A percentile compares a stretch with the other conserved stretches of the same genome.
Conservation (phyloP, 2,329 filamentous ascomycete species). For the Sarocladiaceae sp. region DNA sequence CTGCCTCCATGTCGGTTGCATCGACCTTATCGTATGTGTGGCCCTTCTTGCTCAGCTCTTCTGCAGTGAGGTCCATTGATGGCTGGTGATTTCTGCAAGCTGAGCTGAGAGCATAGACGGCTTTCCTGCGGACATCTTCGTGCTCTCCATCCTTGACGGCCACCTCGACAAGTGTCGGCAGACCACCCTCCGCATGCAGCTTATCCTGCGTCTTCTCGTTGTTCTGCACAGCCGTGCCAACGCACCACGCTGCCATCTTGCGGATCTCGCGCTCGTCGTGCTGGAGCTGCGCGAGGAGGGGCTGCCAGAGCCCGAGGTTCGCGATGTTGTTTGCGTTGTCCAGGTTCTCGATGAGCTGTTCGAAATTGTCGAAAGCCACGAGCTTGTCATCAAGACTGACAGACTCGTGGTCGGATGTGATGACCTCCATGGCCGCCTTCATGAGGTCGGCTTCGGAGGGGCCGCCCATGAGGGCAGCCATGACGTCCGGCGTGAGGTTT, state of each 20-base stretch:
- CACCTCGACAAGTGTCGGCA: constrained; percentile 63
- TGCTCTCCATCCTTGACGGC: constrained; percentile 53
- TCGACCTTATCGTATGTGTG: constrained; percentile 59
- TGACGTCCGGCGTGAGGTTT: constrained; percentile 59
- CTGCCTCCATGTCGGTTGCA: constrained; percentile 78
- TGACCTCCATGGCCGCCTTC: constrained; percentile 73
- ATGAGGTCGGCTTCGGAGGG: constrained; percentile 90
- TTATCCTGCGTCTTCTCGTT: constrained; percentile 80
- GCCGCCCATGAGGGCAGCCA: constrained; percentile 73
- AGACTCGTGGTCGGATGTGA: constrained; percentile 55
- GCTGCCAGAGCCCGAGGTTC: constrained; percentile 72
- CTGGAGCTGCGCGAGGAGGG: constrained; percentile 64
- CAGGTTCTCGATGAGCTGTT: constrained; percentile 83
- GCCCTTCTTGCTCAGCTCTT: constrained; percentile 52
- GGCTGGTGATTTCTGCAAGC: constrained; percentile 86
- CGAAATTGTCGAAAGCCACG: constrained; percentile 88
- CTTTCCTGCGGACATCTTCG: constrained; percentile 70
- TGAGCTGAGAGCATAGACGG: constrained; percentile 81
- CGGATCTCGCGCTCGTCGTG: constrained; percentile 66
- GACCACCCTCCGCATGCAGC: constrained; percentile 54
- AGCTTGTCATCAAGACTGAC: constrained; percentile 69
- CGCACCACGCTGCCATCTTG: constrained; percentile 86
- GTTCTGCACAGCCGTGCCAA: constrained; percentile 94
- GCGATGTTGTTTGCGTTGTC: constrained; percentile 97
- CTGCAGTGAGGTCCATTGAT: constrained; percentile 62